Evolutionary conservation across 805 yeast species (phyloP).

Genomic region (Cyberlindnera samutprakarnensis): DNA sequence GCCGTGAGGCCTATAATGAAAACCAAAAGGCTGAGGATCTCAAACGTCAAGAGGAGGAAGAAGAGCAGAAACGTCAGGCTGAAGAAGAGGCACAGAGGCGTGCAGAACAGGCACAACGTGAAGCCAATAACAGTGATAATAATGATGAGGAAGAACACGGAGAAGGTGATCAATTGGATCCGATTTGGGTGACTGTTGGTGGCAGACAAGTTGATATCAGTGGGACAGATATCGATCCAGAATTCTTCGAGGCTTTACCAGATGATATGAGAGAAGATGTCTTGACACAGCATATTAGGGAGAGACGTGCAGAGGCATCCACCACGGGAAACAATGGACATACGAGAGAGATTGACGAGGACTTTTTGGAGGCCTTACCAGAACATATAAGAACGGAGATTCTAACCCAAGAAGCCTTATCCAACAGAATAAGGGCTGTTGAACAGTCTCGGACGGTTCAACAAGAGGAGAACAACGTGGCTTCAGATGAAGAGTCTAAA

Average conservation of each 20-base stretch:
- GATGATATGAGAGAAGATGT: constrained; percentile 93
- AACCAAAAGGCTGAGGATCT: constrained; percentile 10
- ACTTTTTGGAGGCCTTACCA: constrained; percentile 75
- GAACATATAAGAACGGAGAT: constrained; percentile 55
- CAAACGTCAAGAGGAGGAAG: constrained; percentile 11
- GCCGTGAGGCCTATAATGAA: constrained; percentile 31
- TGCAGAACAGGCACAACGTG: constrained; percentile 24
- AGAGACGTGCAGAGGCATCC: constrained; percentile 54
- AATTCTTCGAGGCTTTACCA: constrained; percentile 81
- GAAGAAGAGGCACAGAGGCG: constrained; percentile 20
- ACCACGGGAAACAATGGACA: constrained; percentile 33
- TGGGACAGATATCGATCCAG: constrained; percentile 89
- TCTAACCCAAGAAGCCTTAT: constrained; percentile 46
- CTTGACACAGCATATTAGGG: constrained; percentile 74
- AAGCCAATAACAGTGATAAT: constrained; percentile 19
- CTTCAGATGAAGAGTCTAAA: constrained; percentile 4
- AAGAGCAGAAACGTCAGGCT: constrained; percentile 21
- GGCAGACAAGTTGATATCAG: constrained; percentile 77
- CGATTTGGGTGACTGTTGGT: constrained; percentile 66
- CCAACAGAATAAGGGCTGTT: constrained; percentile 23
- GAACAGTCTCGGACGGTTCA: constrained; percentile 2
- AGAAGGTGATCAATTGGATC: constrained; percentile 30
- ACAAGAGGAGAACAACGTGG: not conserved
- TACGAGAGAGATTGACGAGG: constrained; percentile 67
- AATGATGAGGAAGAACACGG: constrained; percentile 15